Conservation (phyloP, 805 yeast genomes). For the Blastobotrys terrestris region DNA sequence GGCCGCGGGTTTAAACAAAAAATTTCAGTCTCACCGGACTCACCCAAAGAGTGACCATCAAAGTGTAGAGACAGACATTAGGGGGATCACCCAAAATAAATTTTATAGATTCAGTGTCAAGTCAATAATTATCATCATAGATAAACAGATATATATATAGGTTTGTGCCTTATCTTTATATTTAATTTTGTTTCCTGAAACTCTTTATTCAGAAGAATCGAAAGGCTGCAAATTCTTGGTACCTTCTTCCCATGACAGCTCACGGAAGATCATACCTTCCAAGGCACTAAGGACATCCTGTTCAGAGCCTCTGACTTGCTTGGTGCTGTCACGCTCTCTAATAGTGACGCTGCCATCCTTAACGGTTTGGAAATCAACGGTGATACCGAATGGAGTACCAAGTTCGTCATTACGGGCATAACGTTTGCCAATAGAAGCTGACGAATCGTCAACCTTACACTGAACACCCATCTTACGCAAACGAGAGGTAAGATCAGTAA, state of each 20-base stretch:
- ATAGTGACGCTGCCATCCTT: slow-evolving; percentile 84
- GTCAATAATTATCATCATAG: no score
- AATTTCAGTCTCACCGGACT: no score
- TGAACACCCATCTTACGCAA: slow-evolving; percentile 82
- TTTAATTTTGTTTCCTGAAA: no score
- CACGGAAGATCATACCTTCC: slow-evolving; percentile 66
- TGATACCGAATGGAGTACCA: slow-evolving; percentile 98
- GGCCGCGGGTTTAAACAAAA: no score
- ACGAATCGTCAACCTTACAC: slow-evolving; percentile 93
- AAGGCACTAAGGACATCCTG: slow-evolving; percentile 66
- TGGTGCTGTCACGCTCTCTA: slow-evolving; percentile 96
- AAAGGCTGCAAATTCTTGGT: slow-evolving; percentile 66
- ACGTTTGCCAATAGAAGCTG: slow-evolving; percentile 96
- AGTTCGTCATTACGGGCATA: slow-evolving; percentile 97
- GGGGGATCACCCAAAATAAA: no score
- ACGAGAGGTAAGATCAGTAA: slow-evolving; percentile 58
- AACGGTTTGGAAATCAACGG: slow-evolving; percentile 90
- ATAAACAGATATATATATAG: no score
- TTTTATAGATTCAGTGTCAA: no score
- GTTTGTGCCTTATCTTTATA: no score
- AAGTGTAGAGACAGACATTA: no score
- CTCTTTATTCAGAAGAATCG: no score
- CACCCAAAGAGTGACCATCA: no score
- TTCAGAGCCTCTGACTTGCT: slow-evolving; percentile 89
- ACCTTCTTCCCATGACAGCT: slow-evolving; percentile 79